Conservation (phyloP, 1,284 basidiomycete genomes). For the Golubevia sp. region DNA sequence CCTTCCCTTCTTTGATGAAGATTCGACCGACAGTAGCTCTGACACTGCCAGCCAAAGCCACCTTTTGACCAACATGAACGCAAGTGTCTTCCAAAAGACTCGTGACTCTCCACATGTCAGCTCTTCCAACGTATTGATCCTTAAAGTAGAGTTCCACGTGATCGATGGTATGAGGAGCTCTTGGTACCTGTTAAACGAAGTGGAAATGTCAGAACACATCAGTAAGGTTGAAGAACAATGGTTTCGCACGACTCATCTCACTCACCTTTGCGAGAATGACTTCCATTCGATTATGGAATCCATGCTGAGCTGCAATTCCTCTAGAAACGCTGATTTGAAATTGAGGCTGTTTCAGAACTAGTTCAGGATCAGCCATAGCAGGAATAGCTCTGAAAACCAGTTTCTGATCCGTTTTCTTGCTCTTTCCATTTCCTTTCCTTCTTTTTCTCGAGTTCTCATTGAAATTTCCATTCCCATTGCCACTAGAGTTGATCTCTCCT, state of each 20-base stretch:
- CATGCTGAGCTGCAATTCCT: constrained; percentile 22
- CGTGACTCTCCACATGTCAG: constrained; percentile 59
- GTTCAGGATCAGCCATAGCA: constrained; percentile 38
- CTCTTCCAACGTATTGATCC: constrained; percentile 57
- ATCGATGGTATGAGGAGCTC: constrained; percentile 36
- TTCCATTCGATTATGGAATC: constrained; percentile 44
- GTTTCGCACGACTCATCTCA: not conserved
- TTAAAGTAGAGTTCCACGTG: constrained; percentile 60
- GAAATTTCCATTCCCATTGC: too few relatives aligned
- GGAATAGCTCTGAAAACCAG: constrained; percentile 46
- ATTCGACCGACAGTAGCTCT: constrained; percentile 53
- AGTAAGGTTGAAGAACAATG: not conserved
- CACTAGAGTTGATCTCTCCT: too few relatives aligned
- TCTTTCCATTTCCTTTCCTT: not conserved
- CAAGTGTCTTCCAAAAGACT: constrained; percentile 50
- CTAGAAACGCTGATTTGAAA: constrained; percentile 49
- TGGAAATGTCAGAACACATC: not conserved
- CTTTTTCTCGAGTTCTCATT: not conserved
- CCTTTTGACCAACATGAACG: constrained; percentile 57
- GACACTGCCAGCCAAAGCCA: constrained; percentile 48
- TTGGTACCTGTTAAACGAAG: constrained; percentile 22
- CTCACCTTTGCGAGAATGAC: constrained; percentile 16
- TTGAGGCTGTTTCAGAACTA: constrained; percentile 28
- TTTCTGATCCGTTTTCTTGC: not conserved
- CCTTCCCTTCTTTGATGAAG: constrained; percentile 48